phyloP scores from a whole-genome alignment of 2,329 filamentous ascomycete species.

The Sclerotinia sclerotiorum region DNA sequence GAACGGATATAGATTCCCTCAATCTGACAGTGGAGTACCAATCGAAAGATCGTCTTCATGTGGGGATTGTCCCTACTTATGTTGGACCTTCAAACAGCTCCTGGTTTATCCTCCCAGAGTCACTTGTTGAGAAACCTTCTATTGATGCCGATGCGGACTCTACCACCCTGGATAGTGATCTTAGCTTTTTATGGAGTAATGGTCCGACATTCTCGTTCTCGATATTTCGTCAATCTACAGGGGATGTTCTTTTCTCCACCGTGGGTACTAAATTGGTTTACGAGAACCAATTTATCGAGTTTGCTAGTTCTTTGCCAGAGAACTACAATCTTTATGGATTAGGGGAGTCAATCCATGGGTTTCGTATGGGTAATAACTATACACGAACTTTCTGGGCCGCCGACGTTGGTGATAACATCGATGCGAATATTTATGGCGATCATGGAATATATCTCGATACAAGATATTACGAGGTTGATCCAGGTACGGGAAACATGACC shows the following conservation, averaged over 20 bases:
- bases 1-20: constrained; percentile 68
- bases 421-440: constrained; percentile 61
- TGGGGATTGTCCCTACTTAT: constrained; percentile 68
- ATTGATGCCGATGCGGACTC: constrained; percentile 44
- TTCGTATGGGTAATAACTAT: constrained; percentile 70
- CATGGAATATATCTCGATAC: constrained; percentile 82
- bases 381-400: constrained; percentile 68
- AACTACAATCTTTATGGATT: constrained; percentile 76
- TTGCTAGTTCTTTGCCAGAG: constrained; percentile 63
- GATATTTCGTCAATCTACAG: constrained; percentile 57
- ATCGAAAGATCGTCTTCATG: constrained; percentile 61
- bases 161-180: constrained; percentile 51
- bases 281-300: constrained; percentile 77
- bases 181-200: constrained; percentile 55
- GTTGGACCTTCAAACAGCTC: constrained; percentile 61
- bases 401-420: constrained; percentile 65
- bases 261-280: constrained; percentile 64
- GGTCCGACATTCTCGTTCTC: constrained; percentile 66
- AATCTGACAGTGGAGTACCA: constrained; percentile 68
- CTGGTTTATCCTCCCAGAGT: constrained; percentile 66
- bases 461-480: constrained; percentile 63
- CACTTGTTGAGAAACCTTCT: constrained; percentile 48
- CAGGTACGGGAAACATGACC: constrained; percentile 48
- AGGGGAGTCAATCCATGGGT: constrained; percentile 69
- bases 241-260: constrained; percentile 69